Evolutionary conservation across 129 eudicot genomes (phyloP).

Genomic region (Scalesia atractyloides): DNA sequence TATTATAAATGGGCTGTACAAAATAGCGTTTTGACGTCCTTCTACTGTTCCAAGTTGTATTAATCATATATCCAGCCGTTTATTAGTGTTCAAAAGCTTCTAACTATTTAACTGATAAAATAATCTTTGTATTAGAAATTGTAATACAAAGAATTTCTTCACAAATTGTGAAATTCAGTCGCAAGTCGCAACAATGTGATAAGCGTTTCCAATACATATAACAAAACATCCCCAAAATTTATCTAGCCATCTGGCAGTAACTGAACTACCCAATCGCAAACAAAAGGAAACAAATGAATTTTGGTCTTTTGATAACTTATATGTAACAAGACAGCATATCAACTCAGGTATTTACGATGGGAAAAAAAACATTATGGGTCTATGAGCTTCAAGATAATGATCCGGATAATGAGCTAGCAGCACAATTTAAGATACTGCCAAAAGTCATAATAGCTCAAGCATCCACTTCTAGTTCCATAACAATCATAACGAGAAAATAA

Average conservation of each 20-base stretch:
- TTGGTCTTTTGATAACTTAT: background rate
- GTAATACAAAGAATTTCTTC: background rate
- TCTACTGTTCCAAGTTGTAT: constrained; percentile 6
- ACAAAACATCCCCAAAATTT: background rate
- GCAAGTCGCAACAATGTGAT: background rate
- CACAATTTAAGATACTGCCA: background rate
- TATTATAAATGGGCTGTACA: background rate
- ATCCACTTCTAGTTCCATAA: background rate
- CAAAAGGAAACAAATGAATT: background rate
- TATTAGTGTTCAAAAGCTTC: background rate
- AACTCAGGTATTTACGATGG: background rate
- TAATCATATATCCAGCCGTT: background rate
- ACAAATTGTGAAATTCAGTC: background rate
- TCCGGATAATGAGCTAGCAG: background rate
- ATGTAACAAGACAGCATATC: background rate
- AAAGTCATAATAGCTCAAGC: background rate
- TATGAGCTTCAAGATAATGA: background rate
- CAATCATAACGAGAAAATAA: background rate
- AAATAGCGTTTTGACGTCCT: background rate
- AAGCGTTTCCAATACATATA: background rate
- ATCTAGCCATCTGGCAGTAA: background rate
- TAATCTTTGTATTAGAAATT: background rate
- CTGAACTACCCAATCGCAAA: background rate
- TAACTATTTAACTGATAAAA: background rate
- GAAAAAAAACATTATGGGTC: background rate